Evolutionary conservation across 73 alveolate species (phyloP).

Genomic region (Stentor coeruleus): DNA sequence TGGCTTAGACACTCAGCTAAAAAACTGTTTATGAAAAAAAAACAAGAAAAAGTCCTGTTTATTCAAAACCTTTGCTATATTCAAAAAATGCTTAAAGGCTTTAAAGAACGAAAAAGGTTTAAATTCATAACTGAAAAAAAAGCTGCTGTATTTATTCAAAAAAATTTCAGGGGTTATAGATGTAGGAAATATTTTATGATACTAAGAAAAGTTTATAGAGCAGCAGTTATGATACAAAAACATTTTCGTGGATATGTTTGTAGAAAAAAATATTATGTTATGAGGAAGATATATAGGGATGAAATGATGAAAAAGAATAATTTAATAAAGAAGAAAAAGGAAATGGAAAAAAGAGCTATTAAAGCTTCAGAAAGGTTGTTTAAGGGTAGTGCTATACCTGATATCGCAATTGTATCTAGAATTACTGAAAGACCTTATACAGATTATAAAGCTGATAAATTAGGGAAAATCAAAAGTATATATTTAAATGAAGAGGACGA

Average conservation of each 20-base stretch:
- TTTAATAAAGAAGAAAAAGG: slow-evolving; percentile 1
- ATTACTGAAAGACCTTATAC: too few relatives aligned
- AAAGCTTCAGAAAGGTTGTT: slow-evolving; percentile 16
- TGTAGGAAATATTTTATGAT: not conserved
- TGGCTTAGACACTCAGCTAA: not conserved
- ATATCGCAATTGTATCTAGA: too few relatives aligned
- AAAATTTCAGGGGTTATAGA: not conserved
- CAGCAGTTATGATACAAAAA: slow-evolving; percentile 25
- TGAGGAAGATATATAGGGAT: not conserved
- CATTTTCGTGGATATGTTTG: slow-evolving; percentile 12
- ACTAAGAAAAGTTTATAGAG: not conserved
- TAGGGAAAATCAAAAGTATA: not conserved
- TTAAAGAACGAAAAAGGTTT: not conserved
- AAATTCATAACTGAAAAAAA: not conserved
- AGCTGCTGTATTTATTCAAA: slow-evolving; percentile 14
- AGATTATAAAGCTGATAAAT: not conserved
- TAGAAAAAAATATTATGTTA: not conserved
- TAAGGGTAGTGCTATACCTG: not conserved
- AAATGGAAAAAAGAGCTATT: not conserved
- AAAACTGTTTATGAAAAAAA: not conserved
- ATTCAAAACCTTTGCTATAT: not conserved
- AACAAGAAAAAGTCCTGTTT: not conserved
- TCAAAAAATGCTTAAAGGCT: slow-evolving; percentile 9
- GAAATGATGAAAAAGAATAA: slow-evolving; percentile 3
- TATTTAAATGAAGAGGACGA: not conserved